These are phyloP conservation scores for Phytophthora macrochlamydospora DNA, from an alignment of 352 stramenopile species.

Conservation along the genomic window DNA sequence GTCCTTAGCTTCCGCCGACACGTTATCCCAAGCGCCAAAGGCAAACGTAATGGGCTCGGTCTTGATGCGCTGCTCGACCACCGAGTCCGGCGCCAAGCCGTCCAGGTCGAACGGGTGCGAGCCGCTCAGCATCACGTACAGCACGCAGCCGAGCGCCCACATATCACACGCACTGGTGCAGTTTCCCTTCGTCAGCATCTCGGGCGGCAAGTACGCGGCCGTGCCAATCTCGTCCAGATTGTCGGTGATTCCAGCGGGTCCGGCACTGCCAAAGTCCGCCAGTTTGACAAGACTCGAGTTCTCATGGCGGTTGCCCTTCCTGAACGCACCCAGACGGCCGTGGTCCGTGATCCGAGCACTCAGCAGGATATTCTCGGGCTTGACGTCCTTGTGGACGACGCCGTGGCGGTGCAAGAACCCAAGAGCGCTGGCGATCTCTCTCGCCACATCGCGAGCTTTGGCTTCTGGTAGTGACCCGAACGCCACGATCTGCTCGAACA, in stretches of 20 bases:
- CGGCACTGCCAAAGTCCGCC: constrained; percentile 81
- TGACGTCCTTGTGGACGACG: constrained; percentile 84
- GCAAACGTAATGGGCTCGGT: constrained; percentile 54
- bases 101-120: constrained; percentile 93
- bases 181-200: constrained; percentile 54
- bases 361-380: constrained; percentile 84
- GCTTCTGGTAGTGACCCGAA: constrained; percentile 66
- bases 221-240: constrained; percentile 74
- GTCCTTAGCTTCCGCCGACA: constrained; percentile 91
- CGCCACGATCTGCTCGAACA: constrained; percentile 90
- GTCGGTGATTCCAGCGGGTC: constrained; percentile 38
- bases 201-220: constrained; percentile 68
- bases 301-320: constrained; percentile 17
- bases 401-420: constrained; percentile 73
- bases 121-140: constrained; percentile 94
- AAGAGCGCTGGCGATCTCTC: constrained; percentile 68
- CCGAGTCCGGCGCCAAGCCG: constrained; percentile 78
- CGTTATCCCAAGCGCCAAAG: constrained; percentile 56
- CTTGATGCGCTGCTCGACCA: constrained; percentile 86
- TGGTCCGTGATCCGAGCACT: constrained; percentile 36
- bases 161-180: constrained; percentile 78
- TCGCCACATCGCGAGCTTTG: constrained; percentile 48
- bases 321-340: constrained; percentile 14
- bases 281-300: constrained; percentile 63
- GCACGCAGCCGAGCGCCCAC: constrained; percentile 91